Percentiles rank a stretch among this genome's conserved stretches.
phyloP scores from a whole-genome alignment of 2,329 filamentous ascomycete genomes.

The Sporothrix phasma region DNA sequence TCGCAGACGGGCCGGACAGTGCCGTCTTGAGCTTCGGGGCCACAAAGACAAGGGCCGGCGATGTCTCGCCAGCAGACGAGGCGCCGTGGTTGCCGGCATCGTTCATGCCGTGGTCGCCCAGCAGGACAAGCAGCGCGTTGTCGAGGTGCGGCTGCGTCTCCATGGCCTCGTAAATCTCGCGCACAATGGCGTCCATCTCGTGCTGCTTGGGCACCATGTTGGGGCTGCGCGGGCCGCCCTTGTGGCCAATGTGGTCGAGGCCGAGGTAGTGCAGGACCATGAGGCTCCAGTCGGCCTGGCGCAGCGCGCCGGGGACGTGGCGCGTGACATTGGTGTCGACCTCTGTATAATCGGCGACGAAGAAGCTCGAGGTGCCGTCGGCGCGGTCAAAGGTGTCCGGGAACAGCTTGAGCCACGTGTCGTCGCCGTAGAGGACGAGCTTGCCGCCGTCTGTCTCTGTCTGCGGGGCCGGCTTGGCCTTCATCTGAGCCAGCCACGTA shows the following conservation, averaged over 20 bases:
- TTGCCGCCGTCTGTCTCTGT: conserved; percentile 44
- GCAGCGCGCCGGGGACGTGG: conserved; percentile 69
- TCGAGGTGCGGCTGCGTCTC: conserved; percentile 58
- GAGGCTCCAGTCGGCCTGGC: conserved; percentile 74
- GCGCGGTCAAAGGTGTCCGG: conserved; percentile 75
- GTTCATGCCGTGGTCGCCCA: conserved; percentile 98
- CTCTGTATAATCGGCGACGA: conserved; percentile 95
- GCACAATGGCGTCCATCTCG: conserved; percentile 53
- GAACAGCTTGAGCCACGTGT: conserved; percentile 97
- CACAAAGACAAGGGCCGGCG: conserved; percentile 81
- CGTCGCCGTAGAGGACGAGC: conserved; percentile 91
- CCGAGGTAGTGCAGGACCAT: conserved; percentile 95
- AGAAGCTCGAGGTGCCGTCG: conserved; percentile 95
- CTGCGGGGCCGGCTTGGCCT: conserved; percentile 40
- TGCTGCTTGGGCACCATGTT: conserved; percentile 88
- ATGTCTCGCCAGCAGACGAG: conserved; percentile 88
- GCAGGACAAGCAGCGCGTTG: conserved; percentile 74
- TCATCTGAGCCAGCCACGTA: conserved; percentile 93
- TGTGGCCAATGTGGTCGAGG: conserved; percentile 95
- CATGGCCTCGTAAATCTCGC: conserved; percentile 66
- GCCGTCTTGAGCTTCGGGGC: conserved; percentile 59
- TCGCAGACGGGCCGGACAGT: conserved; percentile 10
- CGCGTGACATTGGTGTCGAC: conserved; percentile 96
- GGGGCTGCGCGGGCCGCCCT: conserved; percentile 71
- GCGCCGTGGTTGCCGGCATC: conserved; percentile 95